These are phyloP conservation scores for Eragrostis nindensis DNA, from an alignment of 176 grass and related monocot genomes.

Conservation along the genomic window DNA sequence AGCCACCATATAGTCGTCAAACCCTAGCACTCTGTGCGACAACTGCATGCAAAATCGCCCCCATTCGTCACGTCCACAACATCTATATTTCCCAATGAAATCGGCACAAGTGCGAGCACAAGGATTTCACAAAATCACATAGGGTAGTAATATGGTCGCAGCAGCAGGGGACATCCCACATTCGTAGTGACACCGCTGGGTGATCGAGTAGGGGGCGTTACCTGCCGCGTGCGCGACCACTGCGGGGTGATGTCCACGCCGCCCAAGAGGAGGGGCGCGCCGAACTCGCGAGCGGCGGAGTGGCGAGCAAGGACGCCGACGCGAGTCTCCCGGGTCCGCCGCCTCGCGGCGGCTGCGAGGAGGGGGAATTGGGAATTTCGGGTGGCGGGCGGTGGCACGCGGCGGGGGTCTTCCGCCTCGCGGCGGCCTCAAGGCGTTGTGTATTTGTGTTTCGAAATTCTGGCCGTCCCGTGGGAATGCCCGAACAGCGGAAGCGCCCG, in stretches of 20 bases:
- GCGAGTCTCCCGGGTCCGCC: background rate
- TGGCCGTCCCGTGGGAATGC: background rate
- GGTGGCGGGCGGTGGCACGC: background rate
- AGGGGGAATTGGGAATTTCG: constrained; percentile 8
- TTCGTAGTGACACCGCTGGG: background rate
- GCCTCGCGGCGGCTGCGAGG: background rate
- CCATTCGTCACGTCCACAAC: background rate
- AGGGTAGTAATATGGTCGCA: background rate
- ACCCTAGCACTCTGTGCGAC: background rate
- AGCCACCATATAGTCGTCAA: background rate
- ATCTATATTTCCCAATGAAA: background rate
- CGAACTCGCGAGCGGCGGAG: background rate
- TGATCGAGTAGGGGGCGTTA: background rate
- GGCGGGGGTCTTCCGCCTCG: too few relatives aligned
- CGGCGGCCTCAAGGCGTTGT: too few relatives aligned
- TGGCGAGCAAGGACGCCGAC: background rate
- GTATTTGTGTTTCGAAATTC: background rate
- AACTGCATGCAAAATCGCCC: background rate
- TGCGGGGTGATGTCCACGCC: background rate
- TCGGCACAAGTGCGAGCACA: background rate
- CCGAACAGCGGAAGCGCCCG: too few relatives aligned
- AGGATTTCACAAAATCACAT: too few relatives aligned
- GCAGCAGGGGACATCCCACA: background rate
- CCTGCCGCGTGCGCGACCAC: background rate
- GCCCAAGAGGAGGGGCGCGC: background rate